Evolutionary conservation across 2,329 filamentous ascomycete genomes (phyloP).

Genomic region (Sphaerulina vaccinii): DNA sequence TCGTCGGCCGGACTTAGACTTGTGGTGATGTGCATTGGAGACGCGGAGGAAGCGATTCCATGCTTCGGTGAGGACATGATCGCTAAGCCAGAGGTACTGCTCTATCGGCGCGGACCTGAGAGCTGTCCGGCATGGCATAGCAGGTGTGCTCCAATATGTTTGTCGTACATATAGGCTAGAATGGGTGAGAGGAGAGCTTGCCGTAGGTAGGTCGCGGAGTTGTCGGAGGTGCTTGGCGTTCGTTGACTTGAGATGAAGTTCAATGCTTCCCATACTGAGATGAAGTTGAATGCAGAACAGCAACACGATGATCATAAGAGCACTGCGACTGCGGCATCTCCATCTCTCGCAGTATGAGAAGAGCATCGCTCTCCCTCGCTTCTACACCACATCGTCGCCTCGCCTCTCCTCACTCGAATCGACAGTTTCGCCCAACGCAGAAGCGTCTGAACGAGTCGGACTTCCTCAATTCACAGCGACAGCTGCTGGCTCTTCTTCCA

Average conservation of each 20-base stretch:
- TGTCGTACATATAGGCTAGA: too few relatives aligned
- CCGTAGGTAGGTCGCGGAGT: conserved; percentile 1
- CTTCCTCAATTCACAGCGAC: conserved; percentile 11
- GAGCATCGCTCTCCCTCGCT: conserved; percentile 41
- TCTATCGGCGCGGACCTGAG: conserved; percentile 19
- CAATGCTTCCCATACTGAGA: neutral
- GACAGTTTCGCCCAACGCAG: conserved; percentile 8
- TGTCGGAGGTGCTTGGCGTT: conserved; percentile 1
- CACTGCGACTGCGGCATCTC: conserved; percentile 44
- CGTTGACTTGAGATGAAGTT: neutral
- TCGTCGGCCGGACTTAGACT: conserved; percentile 38
- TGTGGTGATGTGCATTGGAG: conserved; percentile 27
- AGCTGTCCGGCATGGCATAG: conserved; percentile 31
- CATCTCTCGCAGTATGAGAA: conserved; percentile 36
- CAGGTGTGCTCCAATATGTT: conserved; percentile 1
- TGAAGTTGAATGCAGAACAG: neutral
- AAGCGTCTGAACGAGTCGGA: conserved; percentile 7
- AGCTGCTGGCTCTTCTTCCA: conserved; percentile 4
- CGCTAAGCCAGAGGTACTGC: conserved; percentile 60
- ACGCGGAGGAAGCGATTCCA: conserved; percentile 53
- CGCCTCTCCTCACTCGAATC: conserved; percentile 37
- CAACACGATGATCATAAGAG: conserved; percentile 45
- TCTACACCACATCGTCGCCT: conserved; percentile 13
- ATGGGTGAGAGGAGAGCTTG: conserved; percentile 13
- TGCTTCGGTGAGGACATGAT: conserved; percentile 53